A percentile compares a stretch with the other conserved stretches of the same genome.
Conservation (phyloP, 2,329 filamentous ascomycete genomes). For the Trichophyton rubrum region DNA sequence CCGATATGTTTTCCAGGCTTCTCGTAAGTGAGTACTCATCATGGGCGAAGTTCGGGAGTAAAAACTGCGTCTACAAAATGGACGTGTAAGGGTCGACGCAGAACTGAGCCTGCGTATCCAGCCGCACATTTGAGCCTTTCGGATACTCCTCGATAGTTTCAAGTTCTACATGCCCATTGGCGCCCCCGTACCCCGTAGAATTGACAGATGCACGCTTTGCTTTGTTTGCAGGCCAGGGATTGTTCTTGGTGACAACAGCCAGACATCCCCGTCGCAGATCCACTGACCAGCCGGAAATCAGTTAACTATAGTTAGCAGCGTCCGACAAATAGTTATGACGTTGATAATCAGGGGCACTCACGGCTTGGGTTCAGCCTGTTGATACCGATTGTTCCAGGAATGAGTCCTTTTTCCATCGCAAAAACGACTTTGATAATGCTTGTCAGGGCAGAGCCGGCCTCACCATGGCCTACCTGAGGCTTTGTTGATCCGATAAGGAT, state of each 20-base stretch:
- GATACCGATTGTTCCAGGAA: constrained; percentile 16
- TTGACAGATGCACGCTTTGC: constrained; percentile 12
- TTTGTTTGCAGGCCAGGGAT: too few species aligned
- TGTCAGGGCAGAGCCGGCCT: constrained; percentile 19
- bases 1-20: neutral
- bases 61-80: neutral
- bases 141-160: neutral
- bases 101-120: too few species aligned
- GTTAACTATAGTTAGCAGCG: neutral
- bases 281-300: neutral
- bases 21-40: neutral
- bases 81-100: neutral
- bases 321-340: too few species aligned
- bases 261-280: too few species aligned
- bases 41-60: constrained; percentile 2
- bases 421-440: constrained; percentile 20
- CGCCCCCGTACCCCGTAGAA: constrained; percentile 14
- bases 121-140: too few species aligned
- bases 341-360: neutral
- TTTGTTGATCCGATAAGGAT: constrained; percentile 19
- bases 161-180: constrained; percentile 10
- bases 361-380: neutral
- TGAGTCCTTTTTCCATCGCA: constrained; percentile 19
- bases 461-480: constrained; percentile 21
- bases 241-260: too few species aligned